These are phyloP conservation scores for Talaromyces sp. DNA, from an alignment of 2,329 filamentous ascomycete genomes.

Conservation along the genomic window DNA sequence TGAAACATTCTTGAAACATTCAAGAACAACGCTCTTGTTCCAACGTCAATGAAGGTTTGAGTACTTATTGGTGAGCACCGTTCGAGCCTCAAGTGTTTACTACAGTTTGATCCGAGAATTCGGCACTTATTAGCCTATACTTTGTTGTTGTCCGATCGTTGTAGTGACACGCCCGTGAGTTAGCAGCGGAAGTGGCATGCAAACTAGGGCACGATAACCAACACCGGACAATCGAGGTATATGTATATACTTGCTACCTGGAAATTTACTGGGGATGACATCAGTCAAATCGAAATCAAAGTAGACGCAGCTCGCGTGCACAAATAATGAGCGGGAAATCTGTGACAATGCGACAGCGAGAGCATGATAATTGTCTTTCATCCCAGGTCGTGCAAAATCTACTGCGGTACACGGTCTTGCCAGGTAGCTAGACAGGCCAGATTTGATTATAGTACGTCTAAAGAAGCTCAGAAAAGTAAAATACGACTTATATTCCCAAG, in stretches of 20 bases:
- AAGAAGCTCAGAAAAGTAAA: not conserved
- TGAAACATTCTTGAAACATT: constrained; percentile 3
- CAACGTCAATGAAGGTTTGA: not conserved
- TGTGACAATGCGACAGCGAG: not conserved
- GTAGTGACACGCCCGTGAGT: not conserved
- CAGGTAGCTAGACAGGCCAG: not conserved
- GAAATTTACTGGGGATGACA: not conserved
- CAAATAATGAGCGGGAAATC: not conserved
- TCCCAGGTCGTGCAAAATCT: not conserved
- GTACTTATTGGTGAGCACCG: not conserved
- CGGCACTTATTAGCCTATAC: not conserved
- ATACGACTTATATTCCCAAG: not conserved
- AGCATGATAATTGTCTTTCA: not conserved
- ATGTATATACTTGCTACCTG: not conserved
- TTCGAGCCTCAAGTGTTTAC: too few relatives aligned
- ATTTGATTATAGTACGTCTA: not conserved
- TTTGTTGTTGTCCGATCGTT: not conserved
- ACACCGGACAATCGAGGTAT: not conserved
- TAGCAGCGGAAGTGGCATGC: not conserved
- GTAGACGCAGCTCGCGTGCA: not conserved
- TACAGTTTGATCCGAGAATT: not conserved
- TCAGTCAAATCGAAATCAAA: not conserved
- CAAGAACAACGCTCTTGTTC: not conserved
- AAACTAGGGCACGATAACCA: not conserved
- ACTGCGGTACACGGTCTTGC: not conserved